Evolutionary conservation across 495 filamentous ascomycete species (phyloP).

Genomic region (Bryoglossum gracile): DNA sequence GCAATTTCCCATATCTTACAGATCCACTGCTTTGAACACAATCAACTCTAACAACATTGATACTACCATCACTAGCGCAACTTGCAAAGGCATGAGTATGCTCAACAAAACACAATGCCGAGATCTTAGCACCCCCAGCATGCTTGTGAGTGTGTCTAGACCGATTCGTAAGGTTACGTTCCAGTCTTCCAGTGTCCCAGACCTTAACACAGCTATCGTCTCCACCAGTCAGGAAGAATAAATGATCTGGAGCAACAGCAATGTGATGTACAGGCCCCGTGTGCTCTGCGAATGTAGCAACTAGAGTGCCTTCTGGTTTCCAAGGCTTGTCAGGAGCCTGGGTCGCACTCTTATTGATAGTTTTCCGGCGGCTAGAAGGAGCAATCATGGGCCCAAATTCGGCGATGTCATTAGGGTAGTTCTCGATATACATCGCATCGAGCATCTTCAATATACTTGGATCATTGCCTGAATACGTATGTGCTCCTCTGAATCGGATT

Average conservation of each 20-base stretch:
- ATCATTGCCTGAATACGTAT: slow-evolving; percentile 83
- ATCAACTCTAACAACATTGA: slow-evolving; percentile 84
- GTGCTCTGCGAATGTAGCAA: slow-evolving; percentile 87
- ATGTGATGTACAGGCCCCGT: slow-evolving; percentile 74
- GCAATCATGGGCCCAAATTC: slow-evolving; percentile 79
- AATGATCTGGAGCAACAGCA: slow-evolving; percentile 78
- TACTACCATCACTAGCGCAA: slow-evolving; percentile 80
- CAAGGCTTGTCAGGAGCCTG: slow-evolving; percentile 53
- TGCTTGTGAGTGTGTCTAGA: slow-evolving; percentile 85
- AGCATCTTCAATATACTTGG: slow-evolving; percentile 80
- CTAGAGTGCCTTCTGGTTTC: slow-evolving; percentile 76
- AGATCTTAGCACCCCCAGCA: slow-evolving; percentile 58
- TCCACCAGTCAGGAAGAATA: slow-evolving; percentile 89
- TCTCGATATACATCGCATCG: slow-evolving; percentile 82
- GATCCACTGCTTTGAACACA: slow-evolving; percentile 50
- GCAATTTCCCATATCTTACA: slow-evolving; percentile 69
- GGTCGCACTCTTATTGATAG: slow-evolving; percentile 47
- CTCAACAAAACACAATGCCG: slow-evolving; percentile 81
- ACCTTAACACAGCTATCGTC: slow-evolving; percentile 90
- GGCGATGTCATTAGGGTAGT: slow-evolving; percentile 73
- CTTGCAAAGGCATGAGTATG: slow-evolving; percentile 91
- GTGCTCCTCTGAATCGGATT: slow-evolving; percentile 30
- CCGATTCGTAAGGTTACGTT: slow-evolving; percentile 79
- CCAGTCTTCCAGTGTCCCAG: slow-evolving; percentile 86
- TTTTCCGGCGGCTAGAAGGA: slow-evolving; percentile 55